Percentiles rank a stretch among this genome's conserved stretches.
These are phyloP conservation scores for Aspergillus fischeri DNA, from an alignment of 2,329 filamentous ascomycete species.

Conservation along the genomic window DNA sequence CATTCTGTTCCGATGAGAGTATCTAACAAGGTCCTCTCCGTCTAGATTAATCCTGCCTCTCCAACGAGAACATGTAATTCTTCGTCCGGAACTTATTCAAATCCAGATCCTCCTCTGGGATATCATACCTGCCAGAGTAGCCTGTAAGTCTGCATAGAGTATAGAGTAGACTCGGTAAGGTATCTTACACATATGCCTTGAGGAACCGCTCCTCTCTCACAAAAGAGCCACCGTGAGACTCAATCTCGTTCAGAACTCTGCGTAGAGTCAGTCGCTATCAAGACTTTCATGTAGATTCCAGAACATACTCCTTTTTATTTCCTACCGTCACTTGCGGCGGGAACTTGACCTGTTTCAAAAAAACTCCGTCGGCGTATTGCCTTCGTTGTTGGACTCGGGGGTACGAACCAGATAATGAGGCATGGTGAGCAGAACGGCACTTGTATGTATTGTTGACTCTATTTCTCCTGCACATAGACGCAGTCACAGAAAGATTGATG, in stretches of 20 bases:
- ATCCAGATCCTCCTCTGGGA: neutral
- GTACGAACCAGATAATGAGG: neutral
- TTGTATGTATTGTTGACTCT: neutral
- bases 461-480: constrained; percentile 49
- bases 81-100: neutral
- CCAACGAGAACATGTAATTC: neutral
- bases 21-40: neutral
- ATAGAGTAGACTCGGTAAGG: neutral
- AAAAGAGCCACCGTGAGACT: neutral
- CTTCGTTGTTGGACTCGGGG: neutral
- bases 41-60: neutral
- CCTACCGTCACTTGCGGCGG: neutral
- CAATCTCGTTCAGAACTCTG: neutral
- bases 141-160: neutral
- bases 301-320: neutral
- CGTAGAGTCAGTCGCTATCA: neutral
- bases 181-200: neutral
- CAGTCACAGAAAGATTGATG: constrained; percentile 35
- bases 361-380: neutral
- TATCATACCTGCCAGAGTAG: neutral
- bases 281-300: neutral
- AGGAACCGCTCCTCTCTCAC: neutral
- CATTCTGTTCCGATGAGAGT: neutral
- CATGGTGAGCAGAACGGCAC: neutral
- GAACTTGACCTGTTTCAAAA: neutral